Evolutionary conservation across 768 basidiomycete species (phyloP), one percentile per base, ranked within the genome.

Genomic region (Imleria badia): DNA sequence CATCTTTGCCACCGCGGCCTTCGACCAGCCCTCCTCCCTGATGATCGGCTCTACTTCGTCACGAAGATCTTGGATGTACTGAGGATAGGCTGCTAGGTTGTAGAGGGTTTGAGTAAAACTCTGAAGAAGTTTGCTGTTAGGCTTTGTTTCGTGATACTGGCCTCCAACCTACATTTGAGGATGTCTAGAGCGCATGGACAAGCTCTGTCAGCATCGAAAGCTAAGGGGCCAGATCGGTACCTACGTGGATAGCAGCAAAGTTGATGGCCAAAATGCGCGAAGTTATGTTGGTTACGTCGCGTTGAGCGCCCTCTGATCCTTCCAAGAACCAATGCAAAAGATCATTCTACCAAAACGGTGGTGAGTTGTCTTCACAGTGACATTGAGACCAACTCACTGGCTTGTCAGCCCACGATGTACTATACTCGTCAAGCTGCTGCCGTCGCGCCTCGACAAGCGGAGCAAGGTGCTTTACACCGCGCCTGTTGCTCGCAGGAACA

Each of bases 251-350:
- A 0, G 65, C 65, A 10, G 66, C 68, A 34, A 61, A 61, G 48
- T 64, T 67, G 34, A 57, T 19, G 11, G 26, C 46, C 23, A 67
- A 39, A 0, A 67, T 15, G 22, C 60, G 56, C 6, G 17, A 29
- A 1, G 53, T 38, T 61, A 76, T 46, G 65, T 73, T 22, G 19
- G 52, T 43, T 5, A 49, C n/a, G 6, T 60, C 22, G 30, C 51
- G n/a, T 22, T 67, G 52, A 31, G 56, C 23, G 33, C 54, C 52
- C 2, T 55, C 34, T 1, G 66, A 65, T 7, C 59, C 65, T 11
- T 69, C 65, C 29, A 74, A 60, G 10, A 73, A 23, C 72, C 74
- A 76, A 5, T 58, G 54, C 12, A 75, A 50, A 42, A 74, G 42
- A 49, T 76, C 73, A 29, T 66, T 63, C 74, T 73, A 45, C 3